Conservation (phyloP, 2,329 filamentous ascomycete genomes). For the Nakataea oryzae region DNA sequence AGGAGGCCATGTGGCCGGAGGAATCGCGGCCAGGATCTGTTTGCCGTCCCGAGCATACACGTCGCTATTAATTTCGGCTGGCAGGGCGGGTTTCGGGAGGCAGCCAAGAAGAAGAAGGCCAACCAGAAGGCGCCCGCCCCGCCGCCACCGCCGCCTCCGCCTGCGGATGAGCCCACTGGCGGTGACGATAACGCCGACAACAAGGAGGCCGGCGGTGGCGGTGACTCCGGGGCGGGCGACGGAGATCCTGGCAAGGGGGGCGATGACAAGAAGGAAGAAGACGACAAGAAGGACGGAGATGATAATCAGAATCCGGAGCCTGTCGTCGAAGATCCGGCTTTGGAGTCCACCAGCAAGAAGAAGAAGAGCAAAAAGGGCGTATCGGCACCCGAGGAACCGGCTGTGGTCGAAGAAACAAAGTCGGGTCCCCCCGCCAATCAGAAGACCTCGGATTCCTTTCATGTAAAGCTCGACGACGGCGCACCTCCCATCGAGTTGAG, state of each 20-base stretch:
- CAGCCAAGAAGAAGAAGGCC: constrained; percentile 43
- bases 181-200: constrained; percentile 16
- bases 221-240: no score
- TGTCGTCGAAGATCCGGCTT: constrained; percentile 34
- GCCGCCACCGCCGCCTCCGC: neutral
- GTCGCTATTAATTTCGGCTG: constrained; percentile 47
- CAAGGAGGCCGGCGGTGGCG: constrained; percentile 17
- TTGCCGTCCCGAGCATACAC: constrained; percentile 33
- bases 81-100: constrained; percentile 41
- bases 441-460: constrained; percentile 45
- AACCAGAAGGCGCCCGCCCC: constrained; percentile 23
- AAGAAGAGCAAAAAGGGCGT: constrained; percentile 43
- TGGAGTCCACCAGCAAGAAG: constrained; percentile 39
- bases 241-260: constrained; percentile 15
- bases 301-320: constrained; percentile 27
- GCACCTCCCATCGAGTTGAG: constrained; percentile 22
- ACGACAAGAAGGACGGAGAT: constrained; percentile 28
- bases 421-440: constrained; percentile 12
- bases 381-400: constrained; percentile 20
- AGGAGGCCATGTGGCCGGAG: neutral
- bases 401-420: constrained; percentile 15
- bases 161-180: constrained; percentile 14
- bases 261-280: constrained; percentile 17
- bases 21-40: constrained; percentile 21
- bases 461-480: constrained; percentile 35